These are phyloP conservation scores for Quillaja saponaria DNA, from an alignment of 306 rosid species.

Conservation along the genomic window DNA sequence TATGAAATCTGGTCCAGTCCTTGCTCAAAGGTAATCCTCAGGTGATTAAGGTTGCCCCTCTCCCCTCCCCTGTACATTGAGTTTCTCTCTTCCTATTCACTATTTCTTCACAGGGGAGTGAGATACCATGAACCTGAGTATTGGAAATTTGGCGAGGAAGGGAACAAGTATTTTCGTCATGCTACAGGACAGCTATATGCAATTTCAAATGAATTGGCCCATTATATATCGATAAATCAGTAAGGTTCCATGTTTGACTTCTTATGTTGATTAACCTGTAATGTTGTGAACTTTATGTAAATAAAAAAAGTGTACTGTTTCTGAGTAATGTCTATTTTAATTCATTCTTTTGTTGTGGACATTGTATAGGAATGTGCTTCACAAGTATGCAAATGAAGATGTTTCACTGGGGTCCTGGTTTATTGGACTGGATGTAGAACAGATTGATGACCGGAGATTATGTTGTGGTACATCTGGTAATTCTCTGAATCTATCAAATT, in stretches of 20 bases:
- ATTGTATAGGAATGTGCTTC: conserved; percentile 63
- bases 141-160: conserved; percentile 65
- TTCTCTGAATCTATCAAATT: background rate
- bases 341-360: no score
- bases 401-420: conserved; percentile 64
- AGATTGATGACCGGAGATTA: conserved; percentile 61
- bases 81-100: no score
- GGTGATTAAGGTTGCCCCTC: no score
- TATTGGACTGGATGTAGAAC: conserved; percentile 60
- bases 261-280: no score
- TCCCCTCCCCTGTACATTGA: no score
- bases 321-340: no score
- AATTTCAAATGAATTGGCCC: conserved; percentile 53
- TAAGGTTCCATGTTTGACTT: conserved; percentile 32
- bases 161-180: conserved; percentile 65
- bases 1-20: conserved; percentile 68
- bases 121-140: conserved; percentile 63
- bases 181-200: conserved; percentile 69
- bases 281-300: no score
- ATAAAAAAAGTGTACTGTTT: no score
- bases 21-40: no score
- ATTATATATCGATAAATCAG: conserved; percentile 55
- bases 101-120: conserved; percentile 63
- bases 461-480: conserved; percentile 70
- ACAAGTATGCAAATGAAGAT: conserved; percentile 58